Conservation (phyloP, 1,139 yeast species). For the Williopsis jadinii region DNA sequence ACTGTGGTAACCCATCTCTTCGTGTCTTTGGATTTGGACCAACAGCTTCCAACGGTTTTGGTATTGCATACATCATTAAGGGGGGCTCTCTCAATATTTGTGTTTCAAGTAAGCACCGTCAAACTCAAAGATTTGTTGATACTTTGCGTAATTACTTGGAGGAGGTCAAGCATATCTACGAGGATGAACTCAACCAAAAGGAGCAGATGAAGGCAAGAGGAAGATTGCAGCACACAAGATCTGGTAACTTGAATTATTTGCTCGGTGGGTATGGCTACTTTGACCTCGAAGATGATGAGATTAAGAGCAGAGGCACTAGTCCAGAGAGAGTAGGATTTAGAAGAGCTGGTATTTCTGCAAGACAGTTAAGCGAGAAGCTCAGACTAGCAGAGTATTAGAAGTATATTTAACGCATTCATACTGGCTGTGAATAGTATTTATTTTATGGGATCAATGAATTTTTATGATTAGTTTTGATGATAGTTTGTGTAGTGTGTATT, state of each 20-base stretch:
- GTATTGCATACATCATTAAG: slow-evolving; percentile 85
- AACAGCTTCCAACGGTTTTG: slow-evolving; percentile 83
- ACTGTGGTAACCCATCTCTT: slow-evolving; percentile 83
- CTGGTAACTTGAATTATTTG: slow-evolving; percentile 37
- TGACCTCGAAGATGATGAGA: slow-evolving; percentile 63
- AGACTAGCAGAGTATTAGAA: slow-evolving; percentile 61
- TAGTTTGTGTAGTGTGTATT: no score
- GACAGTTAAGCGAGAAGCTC: slow-evolving; percentile 68
- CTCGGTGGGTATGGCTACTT: slow-evolving; percentile 79
- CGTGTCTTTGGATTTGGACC: slow-evolving; percentile 92
- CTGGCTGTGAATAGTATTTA: no score
- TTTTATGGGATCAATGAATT: not conserved
- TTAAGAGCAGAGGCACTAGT: slow-evolving; percentile 63
- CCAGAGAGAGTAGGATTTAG: slow-evolving; percentile 49
- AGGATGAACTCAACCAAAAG: slow-evolving; percentile 26
- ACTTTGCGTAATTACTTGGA: slow-evolving; percentile 63
- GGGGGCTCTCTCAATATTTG: slow-evolving; percentile 80
- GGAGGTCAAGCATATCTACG: slow-evolving; percentile 54
- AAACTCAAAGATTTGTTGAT: slow-evolving; percentile 74
- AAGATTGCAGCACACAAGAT: slow-evolving; percentile 23
- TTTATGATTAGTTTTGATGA: not conserved
- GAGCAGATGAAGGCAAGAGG: slow-evolving; percentile 19
- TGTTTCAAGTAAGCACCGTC: slow-evolving; percentile 86
- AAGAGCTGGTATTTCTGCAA: slow-evolving; percentile 43
- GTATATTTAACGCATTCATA: not conserved